Conservation (phyloP, 768 basidiomycete species). For the Trametes sanguinea region DNA sequence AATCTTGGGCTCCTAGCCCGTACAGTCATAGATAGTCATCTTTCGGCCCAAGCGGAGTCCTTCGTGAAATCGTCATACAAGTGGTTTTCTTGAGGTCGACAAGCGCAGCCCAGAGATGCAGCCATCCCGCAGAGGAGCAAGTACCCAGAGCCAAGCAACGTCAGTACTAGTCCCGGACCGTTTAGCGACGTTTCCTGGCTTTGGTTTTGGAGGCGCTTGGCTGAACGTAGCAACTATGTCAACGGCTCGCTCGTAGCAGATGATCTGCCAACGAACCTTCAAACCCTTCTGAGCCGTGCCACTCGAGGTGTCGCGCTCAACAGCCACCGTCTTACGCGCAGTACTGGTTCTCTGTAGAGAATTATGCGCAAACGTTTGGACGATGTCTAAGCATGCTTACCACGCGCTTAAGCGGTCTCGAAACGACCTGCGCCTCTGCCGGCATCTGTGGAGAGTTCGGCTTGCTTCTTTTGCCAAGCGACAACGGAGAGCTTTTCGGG, state of each 20-base stretch:
- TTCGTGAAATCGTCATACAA: no score
- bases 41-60: no score
- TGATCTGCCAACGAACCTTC: conserved; percentile 11
- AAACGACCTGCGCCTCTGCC: neutral
- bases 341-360: conserved; percentile 8
- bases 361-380: neutral
- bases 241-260: no score
- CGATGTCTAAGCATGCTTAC: neutral
- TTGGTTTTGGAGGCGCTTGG: conserved; percentile 16
- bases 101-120: no score
- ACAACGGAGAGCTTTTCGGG: neutral
- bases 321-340: conserved; percentile 12
- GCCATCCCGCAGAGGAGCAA: no score
- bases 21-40: no score
- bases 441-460: neutral
- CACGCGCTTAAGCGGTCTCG: conserved; percentile 21
- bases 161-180: neutral
- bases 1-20: no score
- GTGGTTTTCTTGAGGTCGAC: no score
- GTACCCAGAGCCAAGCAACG: no score
- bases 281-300: neutral
- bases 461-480: conserved; percentile 22
- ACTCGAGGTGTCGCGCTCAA: neutral
- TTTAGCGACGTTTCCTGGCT: conserved; percentile 24
- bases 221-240: neutral